Evolutionary conservation across 192 early-diverging fungal species (phyloP), one percentile per base, ranked within the genome.

Genomic region (Backusella westeae): DNA sequence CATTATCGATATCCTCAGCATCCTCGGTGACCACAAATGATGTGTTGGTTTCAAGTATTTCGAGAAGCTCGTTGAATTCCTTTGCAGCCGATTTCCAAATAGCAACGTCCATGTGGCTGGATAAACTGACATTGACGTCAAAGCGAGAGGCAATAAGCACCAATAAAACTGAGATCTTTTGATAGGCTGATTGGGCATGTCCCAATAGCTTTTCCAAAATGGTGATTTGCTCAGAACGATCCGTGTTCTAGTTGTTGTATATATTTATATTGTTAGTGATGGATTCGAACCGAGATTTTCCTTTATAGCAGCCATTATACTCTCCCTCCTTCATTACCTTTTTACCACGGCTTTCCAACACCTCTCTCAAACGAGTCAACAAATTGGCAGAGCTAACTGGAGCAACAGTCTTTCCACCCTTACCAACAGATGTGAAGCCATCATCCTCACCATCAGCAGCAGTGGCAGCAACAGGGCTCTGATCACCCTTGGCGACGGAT

Each of bases 71-170:
- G 80, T 96, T 96, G 72, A 99, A 80, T 67, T 93, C 90, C 39
- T 85, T 84, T 75, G 89, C 85, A 35, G 88, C 85, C 32, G 84
- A 89, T 83, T 91, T 91, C 98, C 98, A 99, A 68, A 91, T 79
- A 23, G 94, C 93, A 26, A 89, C 81, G 34, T 85, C 77, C 93
- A 97, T 93, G 84, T 90, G 91, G 38, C 88, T 89, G 67, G 85
- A 84, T 69, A 87, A 77, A 39, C 87, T 86, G 26, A 89, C 80
- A 26, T 90, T 89, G 77, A 87, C 85, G 82, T 99, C 98, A 76
- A 98, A 98, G 81, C 90, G 94, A 63, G 95, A 88, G 26, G 96
- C 92, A 73, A 97, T 91, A 78, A 98, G 86, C 53, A 88, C 90
- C 77, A 98, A 89, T 19, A 98, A 87, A 52, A 98, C 95, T 53